Evolutionary conservation across 805 yeast species (phyloP).

Genomic region (Candida insectalens): DNA sequence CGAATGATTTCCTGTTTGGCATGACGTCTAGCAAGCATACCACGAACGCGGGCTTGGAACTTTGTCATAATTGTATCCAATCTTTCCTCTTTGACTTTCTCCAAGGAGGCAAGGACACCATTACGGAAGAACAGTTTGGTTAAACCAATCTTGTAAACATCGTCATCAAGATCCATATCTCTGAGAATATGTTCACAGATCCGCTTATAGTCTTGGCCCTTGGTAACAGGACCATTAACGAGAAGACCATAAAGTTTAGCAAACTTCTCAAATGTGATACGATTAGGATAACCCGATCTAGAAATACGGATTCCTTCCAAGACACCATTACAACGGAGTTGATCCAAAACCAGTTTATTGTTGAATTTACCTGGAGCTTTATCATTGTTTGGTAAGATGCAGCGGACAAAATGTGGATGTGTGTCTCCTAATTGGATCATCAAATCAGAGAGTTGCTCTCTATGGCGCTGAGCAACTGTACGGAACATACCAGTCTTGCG

Average conservation of each 20-base stretch:
- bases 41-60: slow-evolving; percentile 61
- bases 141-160: slow-evolving; percentile 56
- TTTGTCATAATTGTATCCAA: slow-evolving; percentile 44
- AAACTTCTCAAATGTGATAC: slow-evolving; percentile 78
- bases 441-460: slow-evolving; percentile 66
- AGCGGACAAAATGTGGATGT: slow-evolving; percentile 94
- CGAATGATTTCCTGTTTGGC: slow-evolving; percentile 42
- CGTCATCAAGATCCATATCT: slow-evolving; percentile 48
- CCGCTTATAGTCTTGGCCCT: slow-evolving; percentile 38
- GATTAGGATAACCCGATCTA: slow-evolving; percentile 93
- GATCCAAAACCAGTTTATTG: slow-evolving; percentile 71
- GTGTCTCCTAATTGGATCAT: slow-evolving; percentile 70
- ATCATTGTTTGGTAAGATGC: slow-evolving; percentile 81
- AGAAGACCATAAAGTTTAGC: slow-evolving; percentile 66
- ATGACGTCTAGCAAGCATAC: slow-evolving; percentile 43
- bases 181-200: slow-evolving; percentile 61
- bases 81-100: slow-evolving; percentile 61
- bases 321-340: slow-evolving; percentile 93
- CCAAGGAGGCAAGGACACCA: slow-evolving; percentile 72
- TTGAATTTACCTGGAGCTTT: slow-evolving; percentile 68
- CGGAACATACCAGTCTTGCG: slow-evolving; percentile 34
- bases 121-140: slow-evolving; percentile 69
- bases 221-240: slow-evolving; percentile 31
- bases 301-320: slow-evolving; percentile 96
- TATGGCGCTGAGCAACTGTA: slow-evolving; percentile 84